phyloP scores from a whole-genome alignment of 805 yeast species.

The Brettanomyces anomalus region DNA sequence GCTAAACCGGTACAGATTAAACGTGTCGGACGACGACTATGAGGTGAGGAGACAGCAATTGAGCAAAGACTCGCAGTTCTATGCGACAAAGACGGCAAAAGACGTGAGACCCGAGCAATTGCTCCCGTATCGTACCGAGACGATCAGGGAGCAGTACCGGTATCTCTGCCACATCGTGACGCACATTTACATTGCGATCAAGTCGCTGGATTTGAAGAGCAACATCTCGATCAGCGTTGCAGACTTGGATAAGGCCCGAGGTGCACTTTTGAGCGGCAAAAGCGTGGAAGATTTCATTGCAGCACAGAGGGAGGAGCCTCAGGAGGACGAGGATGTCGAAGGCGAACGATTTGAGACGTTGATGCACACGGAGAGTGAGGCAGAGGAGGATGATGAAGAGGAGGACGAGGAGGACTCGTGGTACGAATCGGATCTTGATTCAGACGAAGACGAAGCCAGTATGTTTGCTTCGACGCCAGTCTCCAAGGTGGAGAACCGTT shows the following conservation, averaged over 20 bases:
- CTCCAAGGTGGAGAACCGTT: conserved; percentile 52
- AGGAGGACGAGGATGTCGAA: conserved; percentile 20
- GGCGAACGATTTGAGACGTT: conserved; percentile 24
- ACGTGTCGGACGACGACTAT: conserved; percentile 45
- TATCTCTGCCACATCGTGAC: conserved; percentile 75
- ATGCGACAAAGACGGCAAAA: conserved; percentile 13
- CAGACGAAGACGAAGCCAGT: conserved; percentile 35
- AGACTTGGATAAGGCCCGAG: conserved; percentile 43
- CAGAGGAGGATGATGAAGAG: conserved; percentile 27
- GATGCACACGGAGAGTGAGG: conserved; percentile 20
- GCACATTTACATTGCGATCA: conserved; percentile 69
- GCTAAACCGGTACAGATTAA: conserved; percentile 34
- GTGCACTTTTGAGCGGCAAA: conserved; percentile 17
- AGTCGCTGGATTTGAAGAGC: conserved; percentile 69
- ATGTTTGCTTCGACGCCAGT: conserved; percentile 34
- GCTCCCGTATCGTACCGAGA: conserved; percentile 70
- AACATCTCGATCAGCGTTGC: conserved; percentile 54
- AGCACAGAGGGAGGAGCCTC: no score
- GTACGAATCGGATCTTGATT: conserved; percentile 24
- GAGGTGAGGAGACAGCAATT: conserved; percentile 17
- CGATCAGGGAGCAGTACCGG: conserved; percentile 56
- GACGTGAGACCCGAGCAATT: conserved; percentile 17
- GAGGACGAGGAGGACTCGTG: conserved; percentile 30
- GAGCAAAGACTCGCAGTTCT: conserved; percentile 17
- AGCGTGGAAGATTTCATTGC: conserved; percentile 37